Evolutionary conservation across 495 filamentous ascomycete genomes (phyloP), one percentile per base, ranked within the genome.

Genomic region (Penicillium maclennaniae): DNA sequence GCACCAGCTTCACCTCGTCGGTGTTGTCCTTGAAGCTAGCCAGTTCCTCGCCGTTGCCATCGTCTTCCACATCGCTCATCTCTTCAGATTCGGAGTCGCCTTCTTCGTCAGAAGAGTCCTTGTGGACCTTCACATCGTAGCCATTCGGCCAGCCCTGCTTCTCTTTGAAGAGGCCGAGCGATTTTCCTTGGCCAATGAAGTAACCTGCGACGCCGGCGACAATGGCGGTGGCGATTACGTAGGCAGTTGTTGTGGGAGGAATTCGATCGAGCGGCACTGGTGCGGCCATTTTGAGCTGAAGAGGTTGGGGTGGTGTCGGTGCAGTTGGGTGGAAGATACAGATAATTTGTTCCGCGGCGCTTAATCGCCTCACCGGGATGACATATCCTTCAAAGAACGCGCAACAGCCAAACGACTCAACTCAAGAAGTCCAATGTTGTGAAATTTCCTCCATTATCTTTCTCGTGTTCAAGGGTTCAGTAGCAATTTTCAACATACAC

Each of bases 1-100:
- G 74, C 17, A 97, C 91, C 44, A 98, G 73, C 67, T 98, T 98
- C 73, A 92, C 95, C 59, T 95, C 92, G 63, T 97, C 92, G 7
- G 67, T 78, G 28, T 69, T 78, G 19, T 73, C 69, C 54, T 76
- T 68, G 50, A 78, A 77, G 28, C 71, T 69, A 4, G 69, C 69
- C 50, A 78, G 53, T 52, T 77, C 76, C 17, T 67, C 67, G 27
- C 67, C 67, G 37, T 72, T 69, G 28, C 70, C 70, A 46, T 75
- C 65, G 25, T 71, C 70, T 40, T 71, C 70, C 42, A 63, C 65
- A 28, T 63, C 64, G 31, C 68, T 70, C 16, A 69, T 70, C 25
- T 66, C 69, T 20, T 72, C 60, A 8, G 47, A 47, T 6, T 56
- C 48, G 41, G 53, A 55, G 4, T 50, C 64, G 1, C 55, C 43